phyloP scores from a whole-genome alignment of 495 filamentous ascomycete genomes.

The Oidiodendron maius region DNA sequence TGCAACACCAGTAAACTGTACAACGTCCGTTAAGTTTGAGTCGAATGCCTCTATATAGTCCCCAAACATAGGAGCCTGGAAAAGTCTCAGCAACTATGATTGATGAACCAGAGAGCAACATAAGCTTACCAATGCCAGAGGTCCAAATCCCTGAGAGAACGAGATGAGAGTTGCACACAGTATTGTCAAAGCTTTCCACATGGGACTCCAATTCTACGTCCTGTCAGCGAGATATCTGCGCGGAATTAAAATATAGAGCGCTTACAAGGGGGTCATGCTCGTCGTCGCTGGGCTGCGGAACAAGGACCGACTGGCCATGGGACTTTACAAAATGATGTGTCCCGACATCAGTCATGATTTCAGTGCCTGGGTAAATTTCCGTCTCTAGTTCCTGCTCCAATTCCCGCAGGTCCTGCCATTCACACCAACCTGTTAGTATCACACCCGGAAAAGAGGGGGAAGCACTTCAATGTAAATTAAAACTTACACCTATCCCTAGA shows the following conservation, averaged over 20 bases:
- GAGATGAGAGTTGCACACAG: conserved; percentile 17
- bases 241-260: too few species aligned
- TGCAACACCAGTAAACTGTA: conserved; percentile 40
- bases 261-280: conserved; percentile 52
- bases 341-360: conserved; percentile 57
- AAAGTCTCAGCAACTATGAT: background rate
- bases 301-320: conserved; percentile 31
- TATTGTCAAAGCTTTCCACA: conserved; percentile 17
- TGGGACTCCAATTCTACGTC: conserved; percentile 31
- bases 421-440: too few species aligned
- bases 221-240: conserved; percentile 40
- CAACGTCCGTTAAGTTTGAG: conserved; percentile 10
- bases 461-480: too few species aligned
- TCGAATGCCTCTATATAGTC: conserved; percentile 21
- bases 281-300: conserved; percentile 45
- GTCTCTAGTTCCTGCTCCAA: conserved; percentile 45
- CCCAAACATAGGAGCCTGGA: conserved; percentile 20
- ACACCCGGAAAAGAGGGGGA: too few species aligned
- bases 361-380: conserved; percentile 55
- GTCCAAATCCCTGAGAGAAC: conserved; percentile 18
- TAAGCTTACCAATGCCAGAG: conserved; percentile 17
- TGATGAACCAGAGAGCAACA: conserved; percentile 2
- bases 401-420: conserved; percentile 20
- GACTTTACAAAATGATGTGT: conserved; percentile 56
- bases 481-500: conserved; percentile 14